phyloP scores from a whole-genome alignment of 805 yeast species.

The Torulaspora franciscae region DNA sequence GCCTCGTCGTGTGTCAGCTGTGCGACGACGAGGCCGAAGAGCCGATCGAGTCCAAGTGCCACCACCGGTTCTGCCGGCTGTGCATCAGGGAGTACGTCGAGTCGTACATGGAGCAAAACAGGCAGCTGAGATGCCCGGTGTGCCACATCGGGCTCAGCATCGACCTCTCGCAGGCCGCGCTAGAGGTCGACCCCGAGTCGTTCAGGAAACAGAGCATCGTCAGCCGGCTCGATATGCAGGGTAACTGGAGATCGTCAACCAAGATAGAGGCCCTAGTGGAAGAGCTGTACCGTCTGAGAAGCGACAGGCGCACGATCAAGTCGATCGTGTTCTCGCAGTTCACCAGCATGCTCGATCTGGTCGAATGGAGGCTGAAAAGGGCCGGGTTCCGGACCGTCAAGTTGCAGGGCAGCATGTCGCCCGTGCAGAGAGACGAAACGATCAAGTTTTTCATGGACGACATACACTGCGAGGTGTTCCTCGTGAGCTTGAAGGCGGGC shows the following conservation, averaged over 20 bases:
- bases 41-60: conserved; percentile 91
- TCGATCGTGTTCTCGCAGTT: conserved; percentile 97
- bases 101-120: conserved; percentile 57
- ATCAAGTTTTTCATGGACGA: conserved; percentile 90
- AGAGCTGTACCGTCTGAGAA: conserved; percentile 79
- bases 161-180: conserved; percentile 80
- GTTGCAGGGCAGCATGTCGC: conserved; percentile 95
- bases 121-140: conserved; percentile 80
- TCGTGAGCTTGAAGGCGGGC: conserved; percentile 95
- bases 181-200: conserved; percentile 54
- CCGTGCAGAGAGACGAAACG: conserved; percentile 87
- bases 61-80: conserved; percentile 87
- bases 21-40: conserved; percentile 99
- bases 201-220: conserved; percentile 65
- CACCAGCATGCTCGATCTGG: conserved; percentile 91
- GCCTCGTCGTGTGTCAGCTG: conserved; percentile 72
- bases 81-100: conserved; percentile 89
- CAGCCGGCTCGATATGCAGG: conserved; percentile 80
- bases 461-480: conserved; percentile 84
- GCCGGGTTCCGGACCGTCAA: conserved; percentile 96
- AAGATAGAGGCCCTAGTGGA: conserved; percentile 95
- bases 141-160: conserved; percentile 92
- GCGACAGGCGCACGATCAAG: conserved; percentile 83
- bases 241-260: conserved; percentile 90
- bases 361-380: conserved; percentile 90